phyloP scores from a whole-genome alignment of 192 early-diverging fungal species.

The Backusella tuberculispora region DNA sequence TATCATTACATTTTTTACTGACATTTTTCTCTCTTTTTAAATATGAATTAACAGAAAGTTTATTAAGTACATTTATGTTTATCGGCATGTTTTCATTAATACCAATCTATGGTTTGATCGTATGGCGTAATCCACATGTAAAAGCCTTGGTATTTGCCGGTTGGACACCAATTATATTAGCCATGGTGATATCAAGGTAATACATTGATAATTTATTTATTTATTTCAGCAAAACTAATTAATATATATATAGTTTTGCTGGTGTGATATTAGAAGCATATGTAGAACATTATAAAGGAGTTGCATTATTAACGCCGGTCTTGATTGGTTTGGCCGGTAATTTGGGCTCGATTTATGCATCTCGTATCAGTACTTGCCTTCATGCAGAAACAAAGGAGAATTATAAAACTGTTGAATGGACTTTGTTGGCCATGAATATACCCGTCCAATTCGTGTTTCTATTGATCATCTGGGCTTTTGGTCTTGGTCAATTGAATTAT shows the following conservation, averaged over 20 bases:
- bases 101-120: conserved; percentile 50
- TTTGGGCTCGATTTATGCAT: conserved; percentile 75
- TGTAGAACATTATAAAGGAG: conserved; percentile 61
- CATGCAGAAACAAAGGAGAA: conserved; percentile 54
- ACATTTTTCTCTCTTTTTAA: not conserved
- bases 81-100: conserved; percentile 43
- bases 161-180: conserved; percentile 74
- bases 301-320: conserved; percentile 70
- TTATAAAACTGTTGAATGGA: conserved; percentile 53
- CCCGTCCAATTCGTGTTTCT: conserved; percentile 67
- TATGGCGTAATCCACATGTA: conserved; percentile 62
- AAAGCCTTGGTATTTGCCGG: conserved; percentile 63
- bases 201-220: not conserved
- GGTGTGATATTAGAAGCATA: conserved; percentile 67
- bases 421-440: conserved; percentile 67
- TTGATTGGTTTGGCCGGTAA: conserved; percentile 76
- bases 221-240: not conserved
- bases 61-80: conserved; percentile 46
- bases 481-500: conserved; percentile 47
- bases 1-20: too few relatives aligned
- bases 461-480: conserved; percentile 47
- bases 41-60: conserved; percentile 36
- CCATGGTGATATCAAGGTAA: conserved; percentile 71
- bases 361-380: conserved; percentile 72
- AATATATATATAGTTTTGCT: conserved; percentile 46